Base-by-base conservation (phyloP, 140 eudicot species). In the Oenanthe javanica region DNA sequence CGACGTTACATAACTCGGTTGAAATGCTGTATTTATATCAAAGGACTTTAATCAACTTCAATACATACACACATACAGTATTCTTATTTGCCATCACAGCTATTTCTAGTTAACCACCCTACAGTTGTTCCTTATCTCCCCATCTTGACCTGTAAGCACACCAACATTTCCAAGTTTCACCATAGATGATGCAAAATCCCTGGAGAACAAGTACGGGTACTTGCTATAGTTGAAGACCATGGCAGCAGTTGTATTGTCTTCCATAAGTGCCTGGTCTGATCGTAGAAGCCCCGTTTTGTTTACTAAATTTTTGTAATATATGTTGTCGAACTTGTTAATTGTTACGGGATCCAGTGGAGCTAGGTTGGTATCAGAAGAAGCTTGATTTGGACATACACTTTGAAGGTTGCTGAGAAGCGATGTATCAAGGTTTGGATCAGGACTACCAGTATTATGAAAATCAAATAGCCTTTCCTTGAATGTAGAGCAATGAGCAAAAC, bases 261-360 rank as follows among this genome's bases (percentile, higher is more conserved):
- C 78, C 94, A 89, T 86, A 15, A 93, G 94, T 52, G 84, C 92
- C 77, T 93, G 97, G 83, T 93, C 97, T 1, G 97, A 93, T 63
- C 80, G 84, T n/a, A 93, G 84, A 55, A 93, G 82, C 75, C 94
- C 94, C 1, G 94, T 83, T 67, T 87, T 90, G 86, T 89, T 93
- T 64, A 87, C 72, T 2, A 93, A 85, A 59, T 78, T 90, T 72
- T 82, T 87, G 79, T 46, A 93, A 52, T 86, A 93, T 13, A 83
- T 52, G 79, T 93, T 93, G 87, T 93, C 97, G 40, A 93, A 93
- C 81, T 69, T 90, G 84, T 81, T 80, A 9, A 82, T 82, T 19
- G 97, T 90, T 6, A 83, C 83, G 0, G 77, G 48, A 74, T 93
- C 96, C 75, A 93, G 54, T 9, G 96, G 87, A 71, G 90, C 92